Conservation (phyloP, 495 filamentous ascomycete genomes). For the Annulohypoxylon moriforme region DNA sequence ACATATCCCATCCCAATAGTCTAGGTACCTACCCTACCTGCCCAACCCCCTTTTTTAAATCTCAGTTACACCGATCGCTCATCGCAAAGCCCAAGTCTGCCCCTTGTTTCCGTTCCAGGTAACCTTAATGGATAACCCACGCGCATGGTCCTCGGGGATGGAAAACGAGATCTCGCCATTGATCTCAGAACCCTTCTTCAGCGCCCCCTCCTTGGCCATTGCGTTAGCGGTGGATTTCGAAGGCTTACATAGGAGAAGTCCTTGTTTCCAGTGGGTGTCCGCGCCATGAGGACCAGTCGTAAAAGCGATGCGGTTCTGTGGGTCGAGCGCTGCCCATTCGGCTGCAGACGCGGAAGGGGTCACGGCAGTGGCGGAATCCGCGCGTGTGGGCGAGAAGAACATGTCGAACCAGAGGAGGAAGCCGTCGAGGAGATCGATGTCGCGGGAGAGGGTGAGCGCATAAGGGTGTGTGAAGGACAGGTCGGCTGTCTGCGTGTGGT, state of each 20-base stretch:
- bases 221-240: conserved; percentile 45
- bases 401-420: conserved; percentile 85
- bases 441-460: conserved; percentile 55
- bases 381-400: conserved; percentile 68
- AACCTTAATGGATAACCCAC: conserved; percentile 59
- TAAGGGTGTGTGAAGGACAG: conserved; percentile 80
- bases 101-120: conserved; percentile 55
- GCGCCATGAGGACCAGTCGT: conserved; percentile 82
- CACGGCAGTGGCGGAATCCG: conserved; percentile 15
- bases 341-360: conserved; percentile 2
- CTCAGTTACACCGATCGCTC: background rate
- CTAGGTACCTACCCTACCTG: background rate
- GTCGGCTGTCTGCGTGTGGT: conserved; percentile 77
- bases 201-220: conserved; percentile 37
- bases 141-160: conserved; percentile 59
- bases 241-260: conserved; percentile 63
- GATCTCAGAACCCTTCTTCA: conserved; percentile 52
- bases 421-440: conserved; percentile 73
- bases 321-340: conserved; percentile 41
- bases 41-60: background rate
- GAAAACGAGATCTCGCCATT: conserved; percentile 60
- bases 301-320: conserved; percentile 68
- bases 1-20: no score
- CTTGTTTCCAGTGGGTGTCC: conserved; percentile 91
- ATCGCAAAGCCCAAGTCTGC: conserved; percentile 60